Conservation (phyloP, 768 basidiomycete genomes). For the Tricholoma sp. region DNA sequence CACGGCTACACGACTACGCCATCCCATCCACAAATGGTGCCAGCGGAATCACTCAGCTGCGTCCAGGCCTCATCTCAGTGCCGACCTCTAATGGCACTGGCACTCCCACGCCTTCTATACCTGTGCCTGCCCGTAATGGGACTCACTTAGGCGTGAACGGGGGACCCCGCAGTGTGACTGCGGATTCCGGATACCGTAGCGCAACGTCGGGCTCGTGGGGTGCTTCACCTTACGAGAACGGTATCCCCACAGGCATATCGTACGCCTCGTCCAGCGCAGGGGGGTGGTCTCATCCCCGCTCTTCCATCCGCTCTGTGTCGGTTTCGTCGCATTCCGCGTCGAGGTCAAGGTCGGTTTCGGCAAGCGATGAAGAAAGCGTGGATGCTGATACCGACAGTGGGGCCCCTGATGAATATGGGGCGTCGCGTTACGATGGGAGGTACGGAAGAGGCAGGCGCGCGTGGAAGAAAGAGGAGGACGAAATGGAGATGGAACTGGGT, state of each 20-base stretch:
- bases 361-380: slow-evolving; percentile 28
- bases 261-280: slow-evolving; percentile 17
- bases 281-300: slow-evolving; percentile 53
- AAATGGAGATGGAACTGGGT: slow-evolving; percentile 37
- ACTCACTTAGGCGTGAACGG: slow-evolving; percentile 5
- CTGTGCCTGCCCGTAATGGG: slow-evolving; percentile 27
- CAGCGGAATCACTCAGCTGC: slow-evolving; percentile 50
- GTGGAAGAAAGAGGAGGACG: slow-evolving; percentile 42
- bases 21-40: slow-evolving; percentile 32
- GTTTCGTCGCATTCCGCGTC: slow-evolving; percentile 29
- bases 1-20: slow-evolving; percentile 64
- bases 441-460: slow-evolving; percentile 18
- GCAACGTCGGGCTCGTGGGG: slow-evolving; percentile 27
- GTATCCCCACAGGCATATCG: slow-evolving; percentile 11
- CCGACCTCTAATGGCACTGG: slow-evolving; percentile 17
- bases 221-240: slow-evolving; percentile 16
- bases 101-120: slow-evolving; percentile 22
- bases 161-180: slow-evolving; percentile 20
- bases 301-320: slow-evolving; percentile 43
- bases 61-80: slow-evolving; percentile 49
- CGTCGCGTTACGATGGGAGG: slow-evolving; percentile 14
- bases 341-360: slow-evolving; percentile 26
- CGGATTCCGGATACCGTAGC: slow-evolving; percentile 19
- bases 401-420: slow-evolving; percentile 6
- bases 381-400: slow-evolving; percentile 21